phyloP scores from a whole-genome alignment of 345 rosid genomes.

The Psidium guajava region DNA sequence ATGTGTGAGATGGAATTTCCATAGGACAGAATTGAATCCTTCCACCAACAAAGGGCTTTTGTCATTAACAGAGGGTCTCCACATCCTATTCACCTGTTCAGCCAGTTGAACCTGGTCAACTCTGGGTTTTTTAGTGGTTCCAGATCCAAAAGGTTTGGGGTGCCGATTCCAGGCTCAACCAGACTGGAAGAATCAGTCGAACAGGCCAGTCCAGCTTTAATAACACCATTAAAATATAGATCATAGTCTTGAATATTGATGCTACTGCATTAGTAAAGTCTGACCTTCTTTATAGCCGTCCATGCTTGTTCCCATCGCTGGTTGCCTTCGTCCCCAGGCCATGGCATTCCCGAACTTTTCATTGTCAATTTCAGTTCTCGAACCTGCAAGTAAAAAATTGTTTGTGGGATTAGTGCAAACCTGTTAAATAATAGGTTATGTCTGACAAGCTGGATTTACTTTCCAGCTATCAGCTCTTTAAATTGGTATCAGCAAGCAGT shows the following conservation, averaged over 20 bases:
- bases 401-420: not conserved
- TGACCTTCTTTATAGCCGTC: slow-evolving; percentile 91
- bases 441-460: not conserved
- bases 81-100: not conserved
- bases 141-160: not conserved
- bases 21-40: not conserved
- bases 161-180: not conserved
- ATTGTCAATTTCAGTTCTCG: slow-evolving; percentile 75
- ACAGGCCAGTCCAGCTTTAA: not conserved
- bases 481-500: not conserved
- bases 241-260: not conserved
- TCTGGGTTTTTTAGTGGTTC: not conserved
- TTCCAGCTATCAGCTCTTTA: not conserved
- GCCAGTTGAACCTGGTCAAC: not conserved
- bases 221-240: not conserved
- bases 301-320: slow-evolving; percentile 94
- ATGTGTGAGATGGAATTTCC: not conserved
- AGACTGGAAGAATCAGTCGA: not conserved
- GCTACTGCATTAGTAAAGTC: not conserved
- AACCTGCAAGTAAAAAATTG: slow-evolving; percentile 35
- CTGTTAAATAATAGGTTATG: not conserved
- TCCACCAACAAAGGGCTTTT: not conserved
- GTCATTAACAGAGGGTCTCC: not conserved
- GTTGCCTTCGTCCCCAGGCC: slow-evolving; percentile 99
- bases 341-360: slow-evolving; percentile 86